Conservation (phyloP, 2,329 filamentous ascomycete genomes). For the Pyrenophora teres region DNA sequence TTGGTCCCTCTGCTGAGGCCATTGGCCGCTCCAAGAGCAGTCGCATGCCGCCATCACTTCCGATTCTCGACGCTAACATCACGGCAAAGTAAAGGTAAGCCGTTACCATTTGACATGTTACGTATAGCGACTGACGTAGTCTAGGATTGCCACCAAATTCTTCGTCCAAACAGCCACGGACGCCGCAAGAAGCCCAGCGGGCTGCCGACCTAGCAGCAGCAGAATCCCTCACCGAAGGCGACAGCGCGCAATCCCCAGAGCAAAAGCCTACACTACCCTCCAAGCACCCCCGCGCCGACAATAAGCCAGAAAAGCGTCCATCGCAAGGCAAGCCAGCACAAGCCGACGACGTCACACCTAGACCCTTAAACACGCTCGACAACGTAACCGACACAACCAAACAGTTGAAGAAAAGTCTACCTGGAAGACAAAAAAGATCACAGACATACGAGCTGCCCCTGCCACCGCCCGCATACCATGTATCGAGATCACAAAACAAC, state of each 20-base stretch:
- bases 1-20: conserved; percentile 50
- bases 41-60: conserved; percentile 46
- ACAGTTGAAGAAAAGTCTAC: conserved; percentile 9
- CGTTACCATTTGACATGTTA: neutral
- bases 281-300: conserved; percentile 11
- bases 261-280: conserved; percentile 32
- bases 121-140: conserved; percentile 1
- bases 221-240: conserved; percentile 42
- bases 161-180: conserved; percentile 39
- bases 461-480: conserved; percentile 62
- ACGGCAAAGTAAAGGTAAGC: conserved; percentile 36
- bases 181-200: conserved; percentile 34
- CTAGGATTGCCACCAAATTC: conserved; percentile 21
- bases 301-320: conserved; percentile 4
- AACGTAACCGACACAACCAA: conserved; percentile 11
- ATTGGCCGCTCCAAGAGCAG: conserved; percentile 43
- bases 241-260: conserved; percentile 36
- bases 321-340: conserved; percentile 8
- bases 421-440: conserved; percentile 7
- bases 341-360: conserved; percentile 1
- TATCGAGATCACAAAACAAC: conserved; percentile 71
- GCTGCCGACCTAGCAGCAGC: conserved; percentile 41
- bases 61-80: conserved; percentile 47
- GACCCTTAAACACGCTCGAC: neutral
- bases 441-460: conserved; percentile 14